These are phyloP conservation scores for Coniella lustricola DNA, from an alignment of 2,329 filamentous ascomycete genomes.

Conservation along the genomic window DNA sequence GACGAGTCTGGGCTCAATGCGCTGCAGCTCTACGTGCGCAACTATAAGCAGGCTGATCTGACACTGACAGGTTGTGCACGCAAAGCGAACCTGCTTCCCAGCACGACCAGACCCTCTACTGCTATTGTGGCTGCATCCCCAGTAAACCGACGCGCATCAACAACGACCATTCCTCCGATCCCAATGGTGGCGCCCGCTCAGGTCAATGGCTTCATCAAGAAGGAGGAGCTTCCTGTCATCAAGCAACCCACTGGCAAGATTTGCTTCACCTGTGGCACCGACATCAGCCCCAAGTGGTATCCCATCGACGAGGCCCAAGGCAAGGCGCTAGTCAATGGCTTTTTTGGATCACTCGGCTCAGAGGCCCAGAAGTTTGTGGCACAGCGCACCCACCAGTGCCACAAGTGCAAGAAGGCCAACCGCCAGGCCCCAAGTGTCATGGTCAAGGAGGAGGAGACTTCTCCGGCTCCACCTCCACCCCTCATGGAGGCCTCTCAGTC, in stretches of 20 bases:
- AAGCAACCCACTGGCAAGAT: slow-evolving; percentile 42
- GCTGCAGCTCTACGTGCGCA: slow-evolving; percentile 78
- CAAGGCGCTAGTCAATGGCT: slow-evolving; percentile 45
- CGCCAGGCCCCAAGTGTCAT: slow-evolving; percentile 33
- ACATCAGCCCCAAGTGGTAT: slow-evolving; percentile 72
- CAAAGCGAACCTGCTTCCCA: slow-evolving; percentile 74
- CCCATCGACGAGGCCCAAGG: slow-evolving; percentile 46
- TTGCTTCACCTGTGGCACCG: slow-evolving; percentile 59
- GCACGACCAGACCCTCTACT: slow-evolving; percentile 49
- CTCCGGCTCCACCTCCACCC: slow-evolving; percentile 21
- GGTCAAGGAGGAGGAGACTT: slow-evolving; percentile 22
- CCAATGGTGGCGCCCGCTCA: slow-evolving; percentile 18
- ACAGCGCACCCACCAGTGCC: slow-evolving; percentile 62
- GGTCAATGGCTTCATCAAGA: slow-evolving; percentile 22
- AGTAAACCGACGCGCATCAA: slow-evolving; percentile 50
- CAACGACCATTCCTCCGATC: slow-evolving; percentile 32
- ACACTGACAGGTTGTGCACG: slow-evolving; percentile 85
- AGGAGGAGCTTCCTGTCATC: slow-evolving; percentile 21
- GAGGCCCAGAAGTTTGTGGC: slow-evolving; percentile 53
- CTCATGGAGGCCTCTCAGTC: slow-evolving; percentile 19
- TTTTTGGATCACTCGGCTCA: slow-evolving; percentile 42
- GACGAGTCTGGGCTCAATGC: slow-evolving; percentile 68
- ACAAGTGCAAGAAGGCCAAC: slow-evolving; percentile 60
- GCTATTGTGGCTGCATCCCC: slow-evolving; percentile 26
- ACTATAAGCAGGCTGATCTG: slow-evolving; percentile 91